Conservation (phyloP, 345 rosid species). For the Bruguiera sexangula region DNA sequence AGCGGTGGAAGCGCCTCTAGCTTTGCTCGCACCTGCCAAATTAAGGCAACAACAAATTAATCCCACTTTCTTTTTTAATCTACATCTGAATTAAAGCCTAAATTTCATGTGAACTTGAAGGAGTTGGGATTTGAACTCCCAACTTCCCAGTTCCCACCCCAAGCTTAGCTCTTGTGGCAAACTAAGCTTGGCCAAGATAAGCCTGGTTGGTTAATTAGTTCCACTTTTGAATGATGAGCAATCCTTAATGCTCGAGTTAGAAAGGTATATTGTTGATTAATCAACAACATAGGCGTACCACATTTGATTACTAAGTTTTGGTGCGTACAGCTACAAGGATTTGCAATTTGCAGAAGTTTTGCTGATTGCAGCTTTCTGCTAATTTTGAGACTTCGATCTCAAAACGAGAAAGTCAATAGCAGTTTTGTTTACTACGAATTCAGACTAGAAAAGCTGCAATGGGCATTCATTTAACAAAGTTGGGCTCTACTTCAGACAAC, state of each 20-base stretch:
- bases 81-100: not conserved
- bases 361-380: not conserved
- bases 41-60: conserved; percentile 6
- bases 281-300: not conserved
- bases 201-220: too few relatives aligned
- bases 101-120: too few relatives aligned
- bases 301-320: too few relatives aligned
- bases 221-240: not conserved
- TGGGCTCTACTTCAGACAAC: not conserved
- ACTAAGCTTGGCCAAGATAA: too few relatives aligned
- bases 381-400: not conserved
- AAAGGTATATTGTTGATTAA: not conserved
- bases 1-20: conserved; percentile 3
- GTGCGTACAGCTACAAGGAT: too few relatives aligned
- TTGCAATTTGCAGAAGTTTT: too few relatives aligned
- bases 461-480: not conserved
- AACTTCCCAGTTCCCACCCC: too few relatives aligned
- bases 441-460: not conserved
- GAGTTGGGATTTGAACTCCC: too few relatives aligned
- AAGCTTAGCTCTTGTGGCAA: too few relatives aligned
- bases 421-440: not conserved
- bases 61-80: not conserved
- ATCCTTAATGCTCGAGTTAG: not conserved
- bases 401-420: not conserved
- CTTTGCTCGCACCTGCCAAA: conserved; percentile 30